These are phyloP conservation scores for Venturia effusa DNA, from an alignment of 2,329 filamentous ascomycete species.

Conservation along the genomic window DNA sequence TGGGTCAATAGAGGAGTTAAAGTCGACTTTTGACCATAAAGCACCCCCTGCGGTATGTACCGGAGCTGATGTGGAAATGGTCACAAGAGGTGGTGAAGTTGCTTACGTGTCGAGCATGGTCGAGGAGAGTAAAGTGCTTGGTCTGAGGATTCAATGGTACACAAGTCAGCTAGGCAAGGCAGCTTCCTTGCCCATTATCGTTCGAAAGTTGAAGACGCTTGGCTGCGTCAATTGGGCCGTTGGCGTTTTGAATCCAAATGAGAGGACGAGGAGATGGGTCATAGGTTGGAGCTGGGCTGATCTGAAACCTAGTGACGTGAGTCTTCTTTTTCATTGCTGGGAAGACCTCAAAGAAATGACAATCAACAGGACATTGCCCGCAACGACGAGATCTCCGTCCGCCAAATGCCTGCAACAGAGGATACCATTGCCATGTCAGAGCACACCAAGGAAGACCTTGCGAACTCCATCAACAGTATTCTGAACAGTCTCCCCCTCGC, in stretches of 20 bases:
- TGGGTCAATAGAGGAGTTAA: conserved; percentile 58
- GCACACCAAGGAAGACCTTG: conserved; percentile 17
- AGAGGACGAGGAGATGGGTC: conserved; percentile 73
- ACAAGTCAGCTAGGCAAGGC: conserved; percentile 83
- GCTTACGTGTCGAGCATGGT: conserved; percentile 64
- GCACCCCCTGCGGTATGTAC: conserved; percentile 65
- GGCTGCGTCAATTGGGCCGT: conserved; percentile 70
- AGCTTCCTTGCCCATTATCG: conserved; percentile 52
- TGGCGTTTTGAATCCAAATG: conserved; percentile 66
- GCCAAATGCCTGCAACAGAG: conserved; percentile 28
- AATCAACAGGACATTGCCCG: not conserved
- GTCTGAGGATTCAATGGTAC: conserved; percentile 66
- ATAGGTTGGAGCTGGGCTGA: conserved; percentile 76
- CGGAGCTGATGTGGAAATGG: conserved; percentile 75
- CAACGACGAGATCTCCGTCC: not conserved
- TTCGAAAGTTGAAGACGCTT: conserved; percentile 44
- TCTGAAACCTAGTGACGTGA: conserved; percentile 49
- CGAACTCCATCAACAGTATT: conserved; percentile 33
- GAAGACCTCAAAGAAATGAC: not conserved
- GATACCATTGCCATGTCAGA: conserved; percentile 34
- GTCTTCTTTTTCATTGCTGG: conserved; percentile 12
- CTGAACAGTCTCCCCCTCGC: conserved; percentile 47
- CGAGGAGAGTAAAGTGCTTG: conserved; percentile 51
- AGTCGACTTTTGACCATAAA: conserved; percentile 47
- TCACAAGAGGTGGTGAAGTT: conserved; percentile 66